A percentile compares a stretch with the other conserved stretches of the same genome.
Conservation (phyloP, 352 stramenopile genomes). For the Halophytophthora polymorphica region DNA sequence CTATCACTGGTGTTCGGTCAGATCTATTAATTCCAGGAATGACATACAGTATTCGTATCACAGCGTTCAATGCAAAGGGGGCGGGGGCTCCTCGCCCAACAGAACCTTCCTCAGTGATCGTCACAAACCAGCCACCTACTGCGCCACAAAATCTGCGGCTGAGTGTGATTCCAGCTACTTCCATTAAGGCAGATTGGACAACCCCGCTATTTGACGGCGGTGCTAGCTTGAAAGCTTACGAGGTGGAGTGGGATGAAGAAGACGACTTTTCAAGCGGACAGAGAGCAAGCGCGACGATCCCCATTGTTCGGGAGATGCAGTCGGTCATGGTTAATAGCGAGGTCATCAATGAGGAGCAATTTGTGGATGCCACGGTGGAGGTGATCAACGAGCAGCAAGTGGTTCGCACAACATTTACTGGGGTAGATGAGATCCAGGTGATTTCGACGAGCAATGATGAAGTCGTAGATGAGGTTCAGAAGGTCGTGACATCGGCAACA, state of each 20-base stretch:
- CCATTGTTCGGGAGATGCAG: constrained; percentile 91
- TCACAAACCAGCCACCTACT: constrained; percentile 62
- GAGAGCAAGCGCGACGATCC: constrained; percentile 64
- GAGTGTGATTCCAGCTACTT: constrained; percentile 57
- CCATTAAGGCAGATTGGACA: constrained; percentile 80
- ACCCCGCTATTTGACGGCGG: constrained; percentile 92
- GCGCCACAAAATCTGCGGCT: constrained; percentile 54
- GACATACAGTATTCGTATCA: constrained; percentile 77
- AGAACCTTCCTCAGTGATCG: constrained; percentile 41
- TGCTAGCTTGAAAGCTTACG: constrained; percentile 66
- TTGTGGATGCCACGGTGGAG: constrained; percentile 89
- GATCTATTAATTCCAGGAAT: constrained; percentile 73
- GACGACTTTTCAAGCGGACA: constrained; percentile 68
- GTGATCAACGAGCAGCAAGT: constrained; percentile 97
- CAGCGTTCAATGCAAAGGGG: constrained; percentile 73
- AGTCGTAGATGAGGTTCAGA: constrained; percentile 91
- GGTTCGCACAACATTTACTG: constrained; percentile 85
- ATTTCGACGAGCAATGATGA: constrained; percentile 66
- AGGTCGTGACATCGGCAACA: constrained; percentile 86
- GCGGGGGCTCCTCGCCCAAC: constrained; percentile 44
- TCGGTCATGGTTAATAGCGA: constrained; percentile 71
- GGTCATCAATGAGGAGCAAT: constrained; percentile 92
- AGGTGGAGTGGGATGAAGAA: constrained; percentile 83
- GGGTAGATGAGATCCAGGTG: constrained; percentile 86
- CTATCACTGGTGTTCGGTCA: constrained; percentile 90